A percentile compares a stretch with the other conserved stretches of the same genome.
Evolutionary conservation across 139 green algal genomes (phyloP).

Genomic region (Coccomyxa sp.): DNA sequence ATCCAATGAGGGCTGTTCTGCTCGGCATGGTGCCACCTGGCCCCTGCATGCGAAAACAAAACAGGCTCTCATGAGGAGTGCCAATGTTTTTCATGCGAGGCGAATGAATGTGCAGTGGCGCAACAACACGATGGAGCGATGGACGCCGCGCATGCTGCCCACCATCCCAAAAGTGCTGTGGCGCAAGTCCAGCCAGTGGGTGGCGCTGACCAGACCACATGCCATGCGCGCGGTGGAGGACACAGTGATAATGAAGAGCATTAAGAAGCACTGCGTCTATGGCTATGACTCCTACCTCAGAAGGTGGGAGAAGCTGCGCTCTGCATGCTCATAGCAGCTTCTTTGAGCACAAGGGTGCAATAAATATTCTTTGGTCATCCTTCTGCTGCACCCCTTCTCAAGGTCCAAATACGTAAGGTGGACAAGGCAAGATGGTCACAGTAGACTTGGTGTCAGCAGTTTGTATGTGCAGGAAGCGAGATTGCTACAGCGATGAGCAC

Average conservation of each 20-base stretch:
- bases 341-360: not conserved
- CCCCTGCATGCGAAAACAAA: not conserved
- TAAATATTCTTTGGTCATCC: not conserved
- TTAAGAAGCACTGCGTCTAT: conserved; percentile 9
- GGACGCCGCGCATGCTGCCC: conserved; percentile 1
- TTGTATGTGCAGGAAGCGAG: conserved; percentile 1
- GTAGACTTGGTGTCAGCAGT: too few relatives aligned
- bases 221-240: conserved; percentile 12
- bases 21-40: not conserved
- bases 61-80: not conserved
- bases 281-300: conserved; percentile 1
- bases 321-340: not conserved
- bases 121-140: not conserved
- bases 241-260: conserved; percentile 8
- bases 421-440: too few relatives aligned
- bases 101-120: not conserved
- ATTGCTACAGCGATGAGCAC: conserved; percentile 32
- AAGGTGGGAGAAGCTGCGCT: not conserved
- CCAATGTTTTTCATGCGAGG: too few relatives aligned
- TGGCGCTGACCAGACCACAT: conserved; percentile 22
- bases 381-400: too few relatives aligned
- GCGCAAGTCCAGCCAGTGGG: conserved; percentile 30
- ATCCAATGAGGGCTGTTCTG: too few relatives aligned
- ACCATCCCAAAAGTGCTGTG: conserved; percentile 8
- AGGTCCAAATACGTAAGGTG: too few relatives aligned